These are phyloP conservation scores for Endoconidiophora polonica DNA, from an alignment of 2,329 filamentous ascomycete species.

Conservation along the genomic window DNA sequence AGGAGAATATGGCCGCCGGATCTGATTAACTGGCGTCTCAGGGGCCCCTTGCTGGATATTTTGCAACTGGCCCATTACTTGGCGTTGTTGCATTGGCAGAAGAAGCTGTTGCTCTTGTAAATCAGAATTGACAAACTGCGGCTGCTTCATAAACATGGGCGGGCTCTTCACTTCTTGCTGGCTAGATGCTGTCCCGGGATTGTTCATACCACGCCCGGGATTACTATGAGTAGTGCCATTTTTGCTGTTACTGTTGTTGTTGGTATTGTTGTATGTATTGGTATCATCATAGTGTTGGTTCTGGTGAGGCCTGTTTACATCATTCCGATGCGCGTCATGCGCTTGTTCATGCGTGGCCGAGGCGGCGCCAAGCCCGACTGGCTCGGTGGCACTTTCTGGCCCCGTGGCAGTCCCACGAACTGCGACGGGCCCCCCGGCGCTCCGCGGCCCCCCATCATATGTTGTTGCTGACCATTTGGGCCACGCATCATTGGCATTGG, in stretches of 20 bases:
- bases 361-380: conserved; percentile 20
- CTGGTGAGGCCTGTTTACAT: conserved; percentile 23
- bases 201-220: no score
- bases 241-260: no score
- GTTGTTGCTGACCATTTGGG: conserved; percentile 12
- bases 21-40: conserved; percentile 8
- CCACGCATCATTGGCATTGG: conserved; percentile 2
- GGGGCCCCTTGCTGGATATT: conserved; percentile 1
- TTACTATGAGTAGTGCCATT: background rate
- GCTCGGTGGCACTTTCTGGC: conserved; percentile 19
- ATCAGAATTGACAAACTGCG: background rate
- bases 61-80: background rate
- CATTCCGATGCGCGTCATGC: conserved; percentile 43
- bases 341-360: conserved; percentile 38
- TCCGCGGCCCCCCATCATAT: conserved; percentile 14
- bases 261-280: no score
- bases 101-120: background rate
- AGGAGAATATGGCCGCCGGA: conserved; percentile 7
- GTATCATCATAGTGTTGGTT: no score
- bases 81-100: background rate
- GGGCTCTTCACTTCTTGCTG: no score
- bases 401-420: conserved; percentile 14
- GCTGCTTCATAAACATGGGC: background rate
- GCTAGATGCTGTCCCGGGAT: no score
- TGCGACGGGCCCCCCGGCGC: conserved; percentile 12